These are phyloP conservation scores for Sclerospora graminicola DNA, from an alignment of 352 stramenopile species.

Conservation along the genomic window DNA sequence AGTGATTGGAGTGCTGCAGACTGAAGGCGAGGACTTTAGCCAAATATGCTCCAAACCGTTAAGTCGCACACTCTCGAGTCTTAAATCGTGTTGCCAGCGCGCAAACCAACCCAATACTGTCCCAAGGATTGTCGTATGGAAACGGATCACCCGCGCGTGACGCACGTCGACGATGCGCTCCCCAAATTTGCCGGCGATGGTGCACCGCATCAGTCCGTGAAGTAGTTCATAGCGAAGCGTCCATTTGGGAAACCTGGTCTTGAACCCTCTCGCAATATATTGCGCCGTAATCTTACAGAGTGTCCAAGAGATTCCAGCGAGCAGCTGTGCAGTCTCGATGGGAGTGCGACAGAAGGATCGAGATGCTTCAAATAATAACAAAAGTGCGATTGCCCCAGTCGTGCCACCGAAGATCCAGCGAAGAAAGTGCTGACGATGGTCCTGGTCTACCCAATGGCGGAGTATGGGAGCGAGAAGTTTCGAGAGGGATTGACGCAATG, in stretches of 20 bases:
- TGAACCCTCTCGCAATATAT: constrained; percentile 21
- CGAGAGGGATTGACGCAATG: neutral
- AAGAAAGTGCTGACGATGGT: constrained; percentile 2
- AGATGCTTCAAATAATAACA: constrained; percentile 7
- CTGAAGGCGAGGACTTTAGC: constrained; percentile 11
- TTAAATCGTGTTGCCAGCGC: constrained; percentile 13
- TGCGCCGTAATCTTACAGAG: constrained; percentile 5
- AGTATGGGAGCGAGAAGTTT: constrained; percentile 1
- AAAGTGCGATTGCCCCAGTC: neutral
- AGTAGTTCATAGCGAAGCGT: constrained; percentile 29
- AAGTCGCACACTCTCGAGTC: constrained; percentile 16
- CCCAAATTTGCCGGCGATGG: constrained; percentile 15
- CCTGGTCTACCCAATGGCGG: constrained; percentile 5
- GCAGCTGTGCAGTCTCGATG: constrained; percentile 11
- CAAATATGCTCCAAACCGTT: constrained; percentile 33
- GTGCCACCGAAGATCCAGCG: constrained; percentile 2
- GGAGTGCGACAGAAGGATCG: constrained; percentile 20
- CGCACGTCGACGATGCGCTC: constrained; percentile 9
- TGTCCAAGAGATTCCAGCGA: constrained; percentile 10
- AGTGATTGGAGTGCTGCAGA: neutral
- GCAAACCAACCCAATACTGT: constrained; percentile 19
- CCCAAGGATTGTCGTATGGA: constrained; percentile 20
- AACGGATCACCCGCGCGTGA: constrained; percentile 23
- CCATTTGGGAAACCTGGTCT: constrained; percentile 32
- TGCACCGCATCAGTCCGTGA: constrained; percentile 14